Evolutionary conservation across 1,284 basidiomycete species (phyloP).

Genomic region (Leccinum fallax): DNA sequence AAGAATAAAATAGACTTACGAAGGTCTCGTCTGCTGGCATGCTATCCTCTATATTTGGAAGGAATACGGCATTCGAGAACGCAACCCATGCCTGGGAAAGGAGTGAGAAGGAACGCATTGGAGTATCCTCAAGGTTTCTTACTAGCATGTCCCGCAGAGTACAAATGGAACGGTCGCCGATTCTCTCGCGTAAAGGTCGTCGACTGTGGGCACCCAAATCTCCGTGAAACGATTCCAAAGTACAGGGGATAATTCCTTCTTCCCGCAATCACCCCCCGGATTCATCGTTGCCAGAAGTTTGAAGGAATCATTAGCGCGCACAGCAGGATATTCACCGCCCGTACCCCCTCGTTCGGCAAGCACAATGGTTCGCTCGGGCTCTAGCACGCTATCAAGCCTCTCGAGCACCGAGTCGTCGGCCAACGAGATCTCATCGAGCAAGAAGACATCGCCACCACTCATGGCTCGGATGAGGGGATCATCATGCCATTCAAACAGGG

Average conservation of each 20-base stretch:
- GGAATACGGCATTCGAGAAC: slow-evolving; percentile 76
- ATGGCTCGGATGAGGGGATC: slow-evolving; percentile 95
- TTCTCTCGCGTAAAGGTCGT: slow-evolving; percentile 59
- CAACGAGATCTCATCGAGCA: slow-evolving; percentile 97
- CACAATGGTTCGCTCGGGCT: slow-evolving; percentile 87
- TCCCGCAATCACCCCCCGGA: slow-evolving; percentile 98
- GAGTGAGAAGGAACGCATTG: slow-evolving; percentile 13
- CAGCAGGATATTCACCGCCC: slow-evolving; percentile 66
- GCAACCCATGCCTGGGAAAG: slow-evolving; percentile 81
- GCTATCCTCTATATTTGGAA: slow-evolving; percentile 34
- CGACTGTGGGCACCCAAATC: slow-evolving; percentile 95
- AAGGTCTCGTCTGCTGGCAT: slow-evolving; percentile 62
- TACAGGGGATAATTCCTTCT: slow-evolving; percentile 98
- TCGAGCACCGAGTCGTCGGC: slow-evolving; percentile 99
- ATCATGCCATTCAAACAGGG: slow-evolving; percentile 96
- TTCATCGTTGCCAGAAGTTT: slow-evolving; percentile 99
- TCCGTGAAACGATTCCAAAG: slow-evolving; percentile 98
- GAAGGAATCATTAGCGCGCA: slow-evolving; percentile 73
- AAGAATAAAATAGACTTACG: slow-evolving; percentile 51
- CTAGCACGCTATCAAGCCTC: slow-evolving; percentile 95
- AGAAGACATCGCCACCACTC: slow-evolving; percentile 82
- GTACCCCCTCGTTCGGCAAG: slow-evolving; percentile 91
- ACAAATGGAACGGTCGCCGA: slow-evolving; percentile 70
- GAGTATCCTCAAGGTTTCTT: slow-evolving; percentile 33
- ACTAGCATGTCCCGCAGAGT: slow-evolving; percentile 91